Evolutionary conservation across 768 basidiomycete genomes (phyloP), one percentile per base, ranked within the genome.

Genomic region (Podaxis pistillaris): DNA sequence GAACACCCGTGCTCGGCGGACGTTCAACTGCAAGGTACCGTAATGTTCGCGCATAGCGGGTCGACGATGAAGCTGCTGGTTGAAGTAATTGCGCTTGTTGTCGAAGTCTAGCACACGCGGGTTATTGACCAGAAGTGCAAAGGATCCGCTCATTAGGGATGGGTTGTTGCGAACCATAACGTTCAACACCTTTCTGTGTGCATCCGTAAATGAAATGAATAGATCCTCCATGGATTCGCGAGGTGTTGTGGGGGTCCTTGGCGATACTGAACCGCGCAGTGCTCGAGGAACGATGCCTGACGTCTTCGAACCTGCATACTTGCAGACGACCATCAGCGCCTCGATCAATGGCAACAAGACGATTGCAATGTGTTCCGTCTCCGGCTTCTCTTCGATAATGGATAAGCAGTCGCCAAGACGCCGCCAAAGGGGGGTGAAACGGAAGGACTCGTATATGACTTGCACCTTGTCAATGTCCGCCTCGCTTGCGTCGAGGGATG

Each of bases 111-210:
- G 84, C 24, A 98, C 95, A 33, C 94, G 88, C 52, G 97, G 90
- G 69, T 99, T 99, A 76, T 96, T 89, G 51, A 99, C 91, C 65
- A 99, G 81, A 0, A 99, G 82, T 15, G 96, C 94, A 82, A 99
- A 99, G 1, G 96, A 98, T 11, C 97, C 97, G 68, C 93, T 94
- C 92, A 99, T 96, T 46, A 99, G 76, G 0, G 96, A 94, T 2
- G 97, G 97, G 72, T 98, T 98, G 74, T 96, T 98, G 65, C 97
- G 90, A 33, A 99, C 96, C 90, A 99, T 96, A 64, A 95, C 80
- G 73, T 99, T 99, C 60, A 98, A 83, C 52, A 97, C 85, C 73
- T 96, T 96, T 63, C 94, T 84, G 72, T 98, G 96, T 15, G 88
- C 83, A 67, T 96, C 95, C 8, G 96, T 98, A 77, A 98, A 98